Percentiles rank a stretch among this genome's conserved stretches.
These are phyloP conservation scores for Ganoderma sp. DNA, from an alignment of 1,284 basidiomycete genomes.

Conservation along the genomic window DNA sequence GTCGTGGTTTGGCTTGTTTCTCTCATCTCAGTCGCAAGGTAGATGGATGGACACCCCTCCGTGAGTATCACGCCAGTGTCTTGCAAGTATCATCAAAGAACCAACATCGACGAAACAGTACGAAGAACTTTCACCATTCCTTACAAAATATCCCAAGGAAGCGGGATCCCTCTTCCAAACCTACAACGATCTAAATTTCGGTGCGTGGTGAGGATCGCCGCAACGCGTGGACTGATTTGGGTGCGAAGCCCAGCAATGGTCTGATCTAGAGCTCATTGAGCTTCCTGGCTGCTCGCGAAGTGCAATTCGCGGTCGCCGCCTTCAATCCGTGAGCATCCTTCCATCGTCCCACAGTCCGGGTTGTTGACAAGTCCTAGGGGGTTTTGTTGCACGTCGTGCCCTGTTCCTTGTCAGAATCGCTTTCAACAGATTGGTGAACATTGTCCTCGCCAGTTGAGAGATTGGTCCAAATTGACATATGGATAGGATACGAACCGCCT, in stretches of 20 bases:
- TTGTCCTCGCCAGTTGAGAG: not conserved
- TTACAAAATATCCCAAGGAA: slow-evolving; percentile 40
- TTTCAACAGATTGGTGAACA: slow-evolving; percentile 57
- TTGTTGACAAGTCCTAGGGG: slow-evolving; percentile 38
- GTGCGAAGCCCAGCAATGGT: slow-evolving; percentile 71
- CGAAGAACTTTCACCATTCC: slow-evolving; percentile 32
- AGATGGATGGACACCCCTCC: slow-evolving; percentile 30
- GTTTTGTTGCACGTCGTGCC: slow-evolving; percentile 62
- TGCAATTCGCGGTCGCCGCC: slow-evolving; percentile 64
- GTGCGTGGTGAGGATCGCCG: slow-evolving; percentile 20
- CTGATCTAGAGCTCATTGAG: slow-evolving; percentile 64
- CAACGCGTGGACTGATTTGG: not conserved
- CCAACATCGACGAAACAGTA: slow-evolving; percentile 29
- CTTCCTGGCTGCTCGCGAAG: slow-evolving; percentile 59
- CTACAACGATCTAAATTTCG: slow-evolving; percentile 45
- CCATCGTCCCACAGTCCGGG: too few species aligned
- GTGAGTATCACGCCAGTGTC: slow-evolving; percentile 12
- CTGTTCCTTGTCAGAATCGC: slow-evolving; percentile 66
- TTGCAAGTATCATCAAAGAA: too few species aligned
- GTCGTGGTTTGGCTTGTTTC: not conserved
- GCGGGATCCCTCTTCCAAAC: slow-evolving; percentile 45
- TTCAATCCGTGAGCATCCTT: slow-evolving; percentile 54
- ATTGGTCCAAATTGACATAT: not conserved
- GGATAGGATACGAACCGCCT: slow-evolving; percentile 62
- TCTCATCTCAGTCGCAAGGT: not conserved